Evolutionary conservation across 1,284 basidiomycete genomes (phyloP).

Genomic region (Ceratobasidium sp.): DNA sequence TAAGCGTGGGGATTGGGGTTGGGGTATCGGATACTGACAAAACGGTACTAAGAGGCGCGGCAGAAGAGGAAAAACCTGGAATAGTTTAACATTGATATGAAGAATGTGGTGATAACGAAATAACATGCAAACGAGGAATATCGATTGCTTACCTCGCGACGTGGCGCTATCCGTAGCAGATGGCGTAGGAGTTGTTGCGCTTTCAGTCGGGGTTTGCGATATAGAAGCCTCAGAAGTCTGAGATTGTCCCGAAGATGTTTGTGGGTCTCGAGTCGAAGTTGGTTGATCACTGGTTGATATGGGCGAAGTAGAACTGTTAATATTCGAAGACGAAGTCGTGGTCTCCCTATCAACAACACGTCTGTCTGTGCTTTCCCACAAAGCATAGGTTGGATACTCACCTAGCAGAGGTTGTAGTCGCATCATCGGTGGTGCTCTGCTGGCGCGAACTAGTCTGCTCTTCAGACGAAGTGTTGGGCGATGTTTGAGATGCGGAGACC

Average conservation of each 20-base stretch:
- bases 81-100: background rate
- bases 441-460: background rate
- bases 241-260: conserved; percentile 2
- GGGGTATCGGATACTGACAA: conserved; percentile 12
- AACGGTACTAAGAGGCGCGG: background rate
- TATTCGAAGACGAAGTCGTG: conserved; percentile 6
- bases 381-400: background rate
- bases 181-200: background rate
- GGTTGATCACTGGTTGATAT: conserved; percentile 5
- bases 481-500: background rate
- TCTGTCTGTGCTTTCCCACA: background rate
- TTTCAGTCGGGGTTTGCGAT: background rate
- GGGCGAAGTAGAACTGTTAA: background rate
- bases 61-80: background rate
- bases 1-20: background rate
- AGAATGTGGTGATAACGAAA: background rate
- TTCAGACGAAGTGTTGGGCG: background rate
- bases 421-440: background rate
- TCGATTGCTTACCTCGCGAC: conserved; percentile 24
- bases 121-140: background rate
- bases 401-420: conserved; percentile 10
- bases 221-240: background rate
- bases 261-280: conserved; percentile 18
- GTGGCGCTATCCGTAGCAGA: background rate
- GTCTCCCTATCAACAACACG: background rate